These are phyloP conservation scores for Penicillium paxilli DNA, from an alignment of 495 filamentous ascomycete genomes.

Conservation along the genomic window DNA sequence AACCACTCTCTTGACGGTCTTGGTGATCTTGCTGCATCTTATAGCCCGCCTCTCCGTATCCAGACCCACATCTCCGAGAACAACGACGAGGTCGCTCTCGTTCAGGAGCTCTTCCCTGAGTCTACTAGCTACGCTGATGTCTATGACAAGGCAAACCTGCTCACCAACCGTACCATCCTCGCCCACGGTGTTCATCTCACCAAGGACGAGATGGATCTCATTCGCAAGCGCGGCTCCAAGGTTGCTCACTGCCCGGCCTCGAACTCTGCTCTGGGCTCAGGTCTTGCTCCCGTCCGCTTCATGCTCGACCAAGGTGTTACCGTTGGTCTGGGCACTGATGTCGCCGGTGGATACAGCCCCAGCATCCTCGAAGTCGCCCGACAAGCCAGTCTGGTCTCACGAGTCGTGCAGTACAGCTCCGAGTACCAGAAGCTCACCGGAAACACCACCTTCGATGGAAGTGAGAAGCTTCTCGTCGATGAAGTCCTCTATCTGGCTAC, in stretches of 20 bases:
- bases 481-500: constrained; percentile 89
- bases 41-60: constrained; percentile 55
- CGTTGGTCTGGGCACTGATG: constrained; percentile 86
- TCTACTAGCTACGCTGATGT: constrained; percentile 68
- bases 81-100: constrained; percentile 64
- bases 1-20: constrained; percentile 57
- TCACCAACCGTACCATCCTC: constrained; percentile 72
- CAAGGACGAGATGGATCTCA: constrained; percentile 59
- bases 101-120: constrained; percentile 65
- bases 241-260: constrained; percentile 84
- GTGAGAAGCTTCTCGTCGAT: constrained; percentile 68
- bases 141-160: constrained; percentile 69
- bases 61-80: constrained; percentile 95
- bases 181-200: constrained; percentile 84
- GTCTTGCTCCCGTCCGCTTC: constrained; percentile 67
- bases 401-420: constrained; percentile 40
- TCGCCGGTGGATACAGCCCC: constrained; percentile 80
- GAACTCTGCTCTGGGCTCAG: constrained; percentile 77
- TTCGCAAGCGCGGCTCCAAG: constrained; percentile 59
- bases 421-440: constrained; percentile 4
- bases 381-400: constrained; percentile 72
- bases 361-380: constrained; percentile 77
- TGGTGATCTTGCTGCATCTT: constrained; percentile 59
- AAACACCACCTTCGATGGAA: constrained; percentile 14
- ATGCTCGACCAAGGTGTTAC: constrained; percentile 73